Evolutionary conservation across 2,329 filamentous ascomycete genomes (phyloP).

Genomic region (Colletotrichum liaoningense): DNA sequence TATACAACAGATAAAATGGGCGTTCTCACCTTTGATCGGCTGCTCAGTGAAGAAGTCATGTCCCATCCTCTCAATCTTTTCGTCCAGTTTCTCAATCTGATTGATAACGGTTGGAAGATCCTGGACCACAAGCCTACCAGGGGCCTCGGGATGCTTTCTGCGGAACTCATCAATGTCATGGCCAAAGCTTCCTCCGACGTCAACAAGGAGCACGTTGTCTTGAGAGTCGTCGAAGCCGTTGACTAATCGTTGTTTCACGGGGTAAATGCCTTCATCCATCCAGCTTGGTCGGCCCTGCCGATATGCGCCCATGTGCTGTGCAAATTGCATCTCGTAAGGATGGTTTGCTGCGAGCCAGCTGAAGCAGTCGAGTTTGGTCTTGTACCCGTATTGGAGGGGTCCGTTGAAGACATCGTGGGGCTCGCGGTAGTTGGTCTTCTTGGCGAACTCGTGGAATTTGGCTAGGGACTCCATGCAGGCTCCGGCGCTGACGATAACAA

Average conservation of each 20-base stretch:
- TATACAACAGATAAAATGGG: not conserved
- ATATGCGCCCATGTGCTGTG: slow-evolving; percentile 44
- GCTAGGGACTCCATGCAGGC: slow-evolving; percentile 30
- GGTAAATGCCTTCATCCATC: slow-evolving; percentile 47
- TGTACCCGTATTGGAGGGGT: slow-evolving; percentile 46
- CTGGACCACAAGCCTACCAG: slow-evolving; percentile 55
- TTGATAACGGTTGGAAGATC: slow-evolving; percentile 56
- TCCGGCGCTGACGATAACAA: slow-evolving; percentile 32
- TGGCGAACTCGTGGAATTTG: slow-evolving; percentile 45
- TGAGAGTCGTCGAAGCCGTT: slow-evolving; percentile 39
- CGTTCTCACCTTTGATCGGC: slow-evolving; percentile 50
- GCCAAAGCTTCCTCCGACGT: slow-evolving; percentile 49
- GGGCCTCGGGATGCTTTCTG: slow-evolving; percentile 46
- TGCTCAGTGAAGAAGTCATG: slow-evolving; percentile 61
- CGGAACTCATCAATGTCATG: slow-evolving; percentile 49
- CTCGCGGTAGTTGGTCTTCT: slow-evolving; percentile 42
- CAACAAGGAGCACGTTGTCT: slow-evolving; percentile 45
- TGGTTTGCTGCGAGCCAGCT: slow-evolving; percentile 2
- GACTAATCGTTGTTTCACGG: slow-evolving; percentile 46
- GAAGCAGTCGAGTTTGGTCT: slow-evolving; percentile 39
- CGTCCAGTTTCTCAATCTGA: slow-evolving; percentile 44
- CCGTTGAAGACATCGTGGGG: slow-evolving; percentile 44
- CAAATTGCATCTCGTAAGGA: slow-evolving; percentile 9
- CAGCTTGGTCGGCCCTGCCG: slow-evolving; percentile 46
- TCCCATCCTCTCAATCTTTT: slow-evolving; percentile 47